These are phyloP conservation scores for Biscutella laevigata DNA, from an alignment of 441 rosid species.

Conservation along the genomic window DNA sequence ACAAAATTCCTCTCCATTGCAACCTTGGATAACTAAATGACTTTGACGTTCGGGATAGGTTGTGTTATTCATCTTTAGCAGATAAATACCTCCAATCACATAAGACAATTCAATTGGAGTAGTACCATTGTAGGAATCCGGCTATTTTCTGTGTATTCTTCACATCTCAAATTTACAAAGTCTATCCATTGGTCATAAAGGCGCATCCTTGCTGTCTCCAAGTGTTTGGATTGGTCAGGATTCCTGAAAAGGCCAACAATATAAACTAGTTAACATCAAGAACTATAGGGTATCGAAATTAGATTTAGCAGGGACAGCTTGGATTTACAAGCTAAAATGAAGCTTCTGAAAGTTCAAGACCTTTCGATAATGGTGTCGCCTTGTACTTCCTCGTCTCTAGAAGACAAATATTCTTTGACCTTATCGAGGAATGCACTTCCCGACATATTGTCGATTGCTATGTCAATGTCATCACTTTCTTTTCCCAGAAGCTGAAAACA, in stretches of 20 bases:
- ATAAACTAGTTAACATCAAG: background rate
- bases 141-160: constrained; percentile 74
- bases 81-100: background rate
- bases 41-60: background rate
- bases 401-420: constrained; percentile 54
- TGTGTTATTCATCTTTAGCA: background rate
- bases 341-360: constrained; percentile 25
- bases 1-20: background rate
- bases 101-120: background rate
- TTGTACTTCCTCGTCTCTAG: constrained; percentile 53
- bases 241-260: constrained; percentile 46
- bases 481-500: constrained; percentile 67
- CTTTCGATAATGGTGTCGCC: constrained; percentile 71
- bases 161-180: constrained; percentile 89
- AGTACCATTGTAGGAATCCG: constrained; percentile 87
- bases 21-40: background rate
- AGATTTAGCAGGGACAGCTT: background rate
- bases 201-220: constrained; percentile 88
- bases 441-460: constrained; percentile 74
- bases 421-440: constrained; percentile 78
- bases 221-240: constrained; percentile 93
- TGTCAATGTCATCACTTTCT: constrained; percentile 83
- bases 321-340: background rate
- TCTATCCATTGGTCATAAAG: constrained; percentile 84
- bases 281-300: background rate